These are phyloP conservation scores for Ascoidea rubescens DNA, from an alignment of 805 yeast species.

Conservation along the genomic window DNA sequence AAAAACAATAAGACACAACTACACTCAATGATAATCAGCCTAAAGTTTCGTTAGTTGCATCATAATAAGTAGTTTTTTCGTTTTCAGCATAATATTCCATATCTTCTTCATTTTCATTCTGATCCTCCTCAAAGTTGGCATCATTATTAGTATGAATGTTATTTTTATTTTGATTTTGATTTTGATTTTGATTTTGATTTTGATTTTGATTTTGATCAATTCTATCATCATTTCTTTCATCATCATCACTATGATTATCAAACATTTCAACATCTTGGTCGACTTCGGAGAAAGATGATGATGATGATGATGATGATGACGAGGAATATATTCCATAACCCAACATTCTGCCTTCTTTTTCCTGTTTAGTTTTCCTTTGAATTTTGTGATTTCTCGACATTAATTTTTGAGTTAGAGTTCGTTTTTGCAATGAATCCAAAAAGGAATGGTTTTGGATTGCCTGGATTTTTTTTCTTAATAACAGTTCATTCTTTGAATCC, in stretches of 20 bases:
- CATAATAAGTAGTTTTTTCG: constrained; percentile 35
- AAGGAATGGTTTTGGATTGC: too few relatives aligned
- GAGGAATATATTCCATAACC: neutral
- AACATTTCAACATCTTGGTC: too few relatives aligned
- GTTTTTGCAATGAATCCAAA: too few relatives aligned
- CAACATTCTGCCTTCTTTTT: too few relatives aligned
- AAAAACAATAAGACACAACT: too few relatives aligned
- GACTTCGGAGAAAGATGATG: too few relatives aligned
- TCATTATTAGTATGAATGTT: neutral
- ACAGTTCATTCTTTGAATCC: neutral
- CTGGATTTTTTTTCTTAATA: neutral
- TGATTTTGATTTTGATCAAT: too few relatives aligned
- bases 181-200: too few relatives aligned
- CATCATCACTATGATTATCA: too few relatives aligned
- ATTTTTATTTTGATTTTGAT: too few relatives aligned
- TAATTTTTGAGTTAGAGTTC: neutral
- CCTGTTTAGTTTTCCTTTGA: too few relatives aligned
- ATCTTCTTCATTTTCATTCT: constrained; percentile 18
- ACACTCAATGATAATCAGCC: too few relatives aligned
- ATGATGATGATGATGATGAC: neutral
- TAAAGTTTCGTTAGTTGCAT: constrained; percentile 26
- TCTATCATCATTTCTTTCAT: neutral
- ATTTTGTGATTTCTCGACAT: neutral
- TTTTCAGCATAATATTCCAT: constrained; percentile 24
- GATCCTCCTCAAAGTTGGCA: constrained; percentile 9